A percentile compares a stretch with the other conserved stretches of the same genome.
These are phyloP conservation scores for Myriosclerotinia curreyana DNA, from an alignment of 2,329 filamentous ascomycete species.

Conservation along the genomic window DNA sequence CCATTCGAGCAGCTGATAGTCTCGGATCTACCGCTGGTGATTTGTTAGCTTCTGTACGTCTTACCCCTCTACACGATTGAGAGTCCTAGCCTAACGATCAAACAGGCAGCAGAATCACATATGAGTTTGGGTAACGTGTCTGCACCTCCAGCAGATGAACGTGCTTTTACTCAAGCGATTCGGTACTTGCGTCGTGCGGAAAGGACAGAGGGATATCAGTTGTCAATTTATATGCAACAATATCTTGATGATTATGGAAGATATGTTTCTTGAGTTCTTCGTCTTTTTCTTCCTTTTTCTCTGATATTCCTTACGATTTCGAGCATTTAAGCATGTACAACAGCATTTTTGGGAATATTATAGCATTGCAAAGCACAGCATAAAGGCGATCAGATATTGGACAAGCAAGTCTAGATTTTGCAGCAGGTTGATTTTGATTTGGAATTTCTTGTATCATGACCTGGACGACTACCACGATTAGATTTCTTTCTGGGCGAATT, in stretches of 20 bases:
- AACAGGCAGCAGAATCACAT: constrained; percentile 49
- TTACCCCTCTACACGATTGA: background rate
- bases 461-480: background rate
- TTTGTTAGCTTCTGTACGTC: constrained; percentile 45
- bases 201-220: constrained; percentile 43
- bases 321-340: constrained; percentile 12
- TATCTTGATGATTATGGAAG: constrained; percentile 48
- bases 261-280: constrained; percentile 32
- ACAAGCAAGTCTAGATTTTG: background rate
- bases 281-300: background rate
- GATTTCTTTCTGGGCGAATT: background rate
- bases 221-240: constrained; percentile 48
- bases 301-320: background rate
- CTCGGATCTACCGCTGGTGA: constrained; percentile 43
- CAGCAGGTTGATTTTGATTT: background rate
- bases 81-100: background rate
- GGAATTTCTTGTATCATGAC: background rate
- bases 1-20: constrained; percentile 44
- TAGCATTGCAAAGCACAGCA: constrained; percentile 1
- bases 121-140: constrained; percentile 53
- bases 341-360: background rate
- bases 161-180: constrained; percentile 47
- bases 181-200: constrained; percentile 46
- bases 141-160: constrained; percentile 44
- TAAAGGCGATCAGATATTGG: constrained; percentile 1